Evolutionary conservation across 2,329 filamentous ascomycete species (phyloP), one percentile per base, ranked within the genome.

Genomic region (Ophiostoma novo-ulmi): DNA sequence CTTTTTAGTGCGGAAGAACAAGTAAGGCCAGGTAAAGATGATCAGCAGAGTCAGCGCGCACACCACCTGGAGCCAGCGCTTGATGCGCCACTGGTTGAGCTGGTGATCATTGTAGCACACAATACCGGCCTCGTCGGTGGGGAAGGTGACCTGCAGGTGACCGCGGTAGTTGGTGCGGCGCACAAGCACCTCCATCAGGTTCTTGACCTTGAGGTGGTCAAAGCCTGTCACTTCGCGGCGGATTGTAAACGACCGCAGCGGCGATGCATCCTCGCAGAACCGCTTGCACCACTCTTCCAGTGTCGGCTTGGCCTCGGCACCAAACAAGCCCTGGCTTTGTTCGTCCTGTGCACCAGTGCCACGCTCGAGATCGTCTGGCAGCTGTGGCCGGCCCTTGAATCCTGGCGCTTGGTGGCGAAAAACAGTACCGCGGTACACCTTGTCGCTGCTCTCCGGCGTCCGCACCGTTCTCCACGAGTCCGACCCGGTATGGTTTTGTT

Each of bases 21-120:
- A 82, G 71, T 86, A 85, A 0, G 91, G 91, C 91, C 91, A 93
- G 3, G 85, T 81, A 74, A 93, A 82, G 71, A 93, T 76, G 84
- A 90, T 90, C 14, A 91, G 78, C 72, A 92, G 87, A 0, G 88
- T 88, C 6, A 91, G 77, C 76, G 86, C 88, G 80, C 89, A 91
- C 11, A 91, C 64, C 82, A 86, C 86, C 61, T 84, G 81, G 64
- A 92, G 81, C 88, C 88, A 92, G 7, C 77, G 77, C 0, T 83
- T 88, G 65, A 88, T 80, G 0, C 91, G 87, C 86, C 89, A 91
- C 39, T 82, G 79, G 76, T 92, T 93, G 72, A 87, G 81, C 68
- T 80, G 82, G 74, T 85, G 86, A 5, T 85, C 82, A 69, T 87
- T 91, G 80, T 89, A 91, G 66, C 91, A 82, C 69, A 89, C 85